phyloP scores from a whole-genome alignment of 768 basidiomycete genomes.

The Lactarius akahatsu region DNA sequence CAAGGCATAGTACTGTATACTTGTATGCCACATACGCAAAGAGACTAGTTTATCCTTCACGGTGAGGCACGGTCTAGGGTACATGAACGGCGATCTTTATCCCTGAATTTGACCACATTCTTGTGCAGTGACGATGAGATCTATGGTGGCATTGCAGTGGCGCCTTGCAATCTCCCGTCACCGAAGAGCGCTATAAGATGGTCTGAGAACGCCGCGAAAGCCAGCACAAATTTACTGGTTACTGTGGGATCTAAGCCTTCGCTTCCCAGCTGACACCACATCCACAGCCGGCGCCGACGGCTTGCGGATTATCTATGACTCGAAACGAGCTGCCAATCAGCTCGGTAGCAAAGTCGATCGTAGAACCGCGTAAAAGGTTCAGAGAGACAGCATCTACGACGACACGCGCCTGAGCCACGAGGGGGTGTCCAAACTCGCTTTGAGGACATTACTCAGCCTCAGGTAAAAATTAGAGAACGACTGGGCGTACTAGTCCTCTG shows the following conservation, averaged over 20 bases:
- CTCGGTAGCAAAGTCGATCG: slow-evolving; percentile 89
- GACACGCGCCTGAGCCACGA: slow-evolving; percentile 68
- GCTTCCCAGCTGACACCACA: slow-evolving; percentile 97
- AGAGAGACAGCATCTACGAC: slow-evolving; percentile 87
- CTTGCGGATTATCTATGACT: slow-evolving; percentile 82
- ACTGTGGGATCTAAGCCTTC: slow-evolving; percentile 42
- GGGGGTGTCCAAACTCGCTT: slow-evolving; percentile 74
- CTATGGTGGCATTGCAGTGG: background rate
- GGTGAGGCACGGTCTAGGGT: background rate
- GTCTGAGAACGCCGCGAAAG: background rate
- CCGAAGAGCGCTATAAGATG: background rate
- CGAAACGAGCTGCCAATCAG: slow-evolving; percentile 92
- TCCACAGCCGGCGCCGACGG: slow-evolving; percentile 87
- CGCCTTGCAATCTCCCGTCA: background rate
- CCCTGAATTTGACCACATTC: background rate
- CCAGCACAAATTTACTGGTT: background rate
- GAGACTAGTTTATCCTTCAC: background rate
- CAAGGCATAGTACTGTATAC: too few relatives aligned
- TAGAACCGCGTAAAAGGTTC: slow-evolving; percentile 80
- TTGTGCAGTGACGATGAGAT: background rate
- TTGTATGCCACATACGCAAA: too few relatives aligned
- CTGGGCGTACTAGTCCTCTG: slow-evolving; percentile 81
- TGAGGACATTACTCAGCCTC: slow-evolving; percentile 3
- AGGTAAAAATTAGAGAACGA: background rate
- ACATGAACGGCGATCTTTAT: background rate